Percentiles rank a stretch among this genome's conserved stretches.
Evolutionary conservation across 441 rosid genomes (phyloP).

Genomic region (Eutrema salsugineum): DNA sequence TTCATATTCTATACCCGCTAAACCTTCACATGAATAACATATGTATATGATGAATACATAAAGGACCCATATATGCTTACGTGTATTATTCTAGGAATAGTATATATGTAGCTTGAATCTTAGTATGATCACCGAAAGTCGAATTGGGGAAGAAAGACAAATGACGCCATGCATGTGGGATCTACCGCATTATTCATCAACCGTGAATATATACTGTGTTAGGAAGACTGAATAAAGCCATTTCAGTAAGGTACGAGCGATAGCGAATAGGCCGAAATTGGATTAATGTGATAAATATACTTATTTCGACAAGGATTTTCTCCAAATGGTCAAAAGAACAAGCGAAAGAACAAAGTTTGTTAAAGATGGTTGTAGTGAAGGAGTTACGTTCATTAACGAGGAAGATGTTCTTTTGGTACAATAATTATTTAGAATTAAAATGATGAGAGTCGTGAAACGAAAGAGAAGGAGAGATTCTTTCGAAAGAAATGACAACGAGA

Average conservation of each 20-base stretch:
- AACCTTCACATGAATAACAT: neutral
- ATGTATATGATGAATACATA: neutral
- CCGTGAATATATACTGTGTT: neutral
- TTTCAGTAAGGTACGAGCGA: neutral
- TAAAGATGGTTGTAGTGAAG: conserved; percentile 16
- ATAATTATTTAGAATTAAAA: conserved; percentile 5
- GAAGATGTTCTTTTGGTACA: neutral
- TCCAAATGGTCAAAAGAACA: conserved; percentile 12
- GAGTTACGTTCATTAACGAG: conserved; percentile 9
- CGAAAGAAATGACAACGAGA: conserved; percentile 5
- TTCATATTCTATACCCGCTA: neutral
- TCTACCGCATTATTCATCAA: neutral
- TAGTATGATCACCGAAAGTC: neutral
- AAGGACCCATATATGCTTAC: neutral
- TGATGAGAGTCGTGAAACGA: conserved; percentile 12
- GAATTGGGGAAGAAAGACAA: neutral
- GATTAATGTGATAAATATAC: neutral
- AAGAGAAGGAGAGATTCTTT: conserved; percentile 7
- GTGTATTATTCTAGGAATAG: neutral
- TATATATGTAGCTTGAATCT: neutral
- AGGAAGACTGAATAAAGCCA: neutral
- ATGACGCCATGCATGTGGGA: conserved; percentile 3
- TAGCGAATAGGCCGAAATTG: neutral
- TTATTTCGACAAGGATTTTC: neutral
- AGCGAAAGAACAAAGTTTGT: neutral